A percentile compares a stretch with the other conserved stretches of the same genome.
These are phyloP conservation scores for Exophiala spinifera DNA, from an alignment of 2,329 filamentous ascomycete species.

Conservation along the genomic window DNA sequence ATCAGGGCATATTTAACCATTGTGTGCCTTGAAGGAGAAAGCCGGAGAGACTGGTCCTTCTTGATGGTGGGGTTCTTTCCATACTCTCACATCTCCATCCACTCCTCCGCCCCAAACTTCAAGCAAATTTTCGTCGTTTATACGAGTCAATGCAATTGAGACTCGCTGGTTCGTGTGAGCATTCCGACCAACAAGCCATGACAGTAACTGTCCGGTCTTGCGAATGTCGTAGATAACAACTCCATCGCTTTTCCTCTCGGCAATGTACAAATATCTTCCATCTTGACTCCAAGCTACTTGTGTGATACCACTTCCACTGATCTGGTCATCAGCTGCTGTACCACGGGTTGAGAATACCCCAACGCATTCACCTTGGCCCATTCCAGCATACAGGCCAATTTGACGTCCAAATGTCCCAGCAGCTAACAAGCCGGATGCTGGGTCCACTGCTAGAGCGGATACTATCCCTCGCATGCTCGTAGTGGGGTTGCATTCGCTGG, in stretches of 20 bases:
- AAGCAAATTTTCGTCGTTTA: slow-evolving; percentile 37
- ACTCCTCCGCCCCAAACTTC: slow-evolving; percentile 60
- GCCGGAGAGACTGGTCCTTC: slow-evolving; percentile 44
- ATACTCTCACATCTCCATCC: slow-evolving; percentile 54
- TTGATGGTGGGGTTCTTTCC: slow-evolving; percentile 45
- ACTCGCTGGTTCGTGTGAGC: slow-evolving; percentile 55
- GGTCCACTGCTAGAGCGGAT: slow-evolving; percentile 49
- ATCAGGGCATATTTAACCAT: slow-evolving; percentile 36
- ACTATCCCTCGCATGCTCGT: slow-evolving; percentile 55
- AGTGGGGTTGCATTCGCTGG: slow-evolving; percentile 14
- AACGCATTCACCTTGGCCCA: slow-evolving; percentile 48
- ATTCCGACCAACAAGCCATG: slow-evolving; percentile 47
- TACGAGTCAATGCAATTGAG: slow-evolving; percentile 51
- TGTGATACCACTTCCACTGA: slow-evolving; percentile 53
- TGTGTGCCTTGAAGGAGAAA: slow-evolving; percentile 44
- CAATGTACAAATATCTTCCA: slow-evolving; percentile 57
- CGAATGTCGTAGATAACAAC: slow-evolving; percentile 60
- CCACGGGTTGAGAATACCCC: slow-evolving; percentile 51
- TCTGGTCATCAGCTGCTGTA: slow-evolving; percentile 37
- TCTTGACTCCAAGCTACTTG: slow-evolving; percentile 57
- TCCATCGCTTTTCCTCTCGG: slow-evolving; percentile 55
- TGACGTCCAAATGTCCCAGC: slow-evolving; percentile 57
- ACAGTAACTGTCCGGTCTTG: slow-evolving; percentile 50
- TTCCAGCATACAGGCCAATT: slow-evolving; percentile 54
- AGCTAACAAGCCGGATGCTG: slow-evolving; percentile 48